Base-by-base conservation (phyloP, 2,329 filamentous ascomycete genomes). In the Epichloe sp. region DNA sequence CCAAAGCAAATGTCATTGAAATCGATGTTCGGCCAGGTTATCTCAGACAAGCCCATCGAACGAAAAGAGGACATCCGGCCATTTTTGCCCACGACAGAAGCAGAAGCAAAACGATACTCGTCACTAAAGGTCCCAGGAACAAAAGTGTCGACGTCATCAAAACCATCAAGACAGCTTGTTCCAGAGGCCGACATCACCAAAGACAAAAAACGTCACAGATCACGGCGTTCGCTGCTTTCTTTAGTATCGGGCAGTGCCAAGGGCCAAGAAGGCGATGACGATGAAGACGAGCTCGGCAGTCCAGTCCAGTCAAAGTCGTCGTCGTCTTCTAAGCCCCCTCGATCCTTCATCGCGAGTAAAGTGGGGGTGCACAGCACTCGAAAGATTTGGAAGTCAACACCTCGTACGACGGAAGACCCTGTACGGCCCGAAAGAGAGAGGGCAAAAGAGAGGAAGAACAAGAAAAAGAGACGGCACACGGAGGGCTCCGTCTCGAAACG, bases 371-470 rank as follows among this genome's bases (percentile, higher is more conserved):
- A 51, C 53, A 52, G 44, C 3, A 53, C 53, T 6, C 58, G 53
- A 34, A 65, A 59, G 50, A 53, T 59, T 4, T 61, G 63, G 58
- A 64, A 57, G n/a, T 59, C 63, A 1, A 60, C 54, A n/a, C 49
- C 58, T 3, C 58, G 56, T 15, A 66, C 63, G 5, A 64, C 56
- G 15, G 62, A 66, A 49, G 35, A 59, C 3, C 56, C 59, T 21
- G 56, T 53, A 44, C 64, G 62, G 1, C 61, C 64, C 5, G 52
- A 57, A 26, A 61, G 57, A 54, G 61, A 53, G n/a, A 57, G 51
- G 5, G 17, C 52, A 3, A 44, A 47, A 4, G 56, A 46, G n/a
- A 53, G 31, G 23, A 44, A 41, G 45, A 52, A 37, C 15, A 43
- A 40, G 36, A 48, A 52, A 37, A 52, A 48, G 36, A 45, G 52